Conservation (phyloP, 108 stramenopile species). For the Phaeodactylum tricornutum region DNA sequence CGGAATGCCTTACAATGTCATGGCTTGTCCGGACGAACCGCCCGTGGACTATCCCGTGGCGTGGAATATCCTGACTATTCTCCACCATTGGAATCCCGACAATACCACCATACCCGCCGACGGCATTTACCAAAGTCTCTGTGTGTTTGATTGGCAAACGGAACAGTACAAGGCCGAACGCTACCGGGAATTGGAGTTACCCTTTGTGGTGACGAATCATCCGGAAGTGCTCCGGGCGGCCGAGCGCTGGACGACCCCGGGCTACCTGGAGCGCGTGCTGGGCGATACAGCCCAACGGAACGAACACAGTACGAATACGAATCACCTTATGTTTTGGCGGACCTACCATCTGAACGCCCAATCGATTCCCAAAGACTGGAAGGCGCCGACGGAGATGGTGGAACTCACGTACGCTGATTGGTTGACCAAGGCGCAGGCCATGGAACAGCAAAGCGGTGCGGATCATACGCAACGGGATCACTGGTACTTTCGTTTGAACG, state of each 20-base stretch:
- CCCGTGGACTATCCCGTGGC: slow-evolving; percentile 68
- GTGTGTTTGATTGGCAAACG: slow-evolving; percentile 53
- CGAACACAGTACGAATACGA: slow-evolving; percentile 59
- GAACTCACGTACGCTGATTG: slow-evolving; percentile 80
- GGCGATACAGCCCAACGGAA: slow-evolving; percentile 38
- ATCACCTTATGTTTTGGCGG: slow-evolving; percentile 92
- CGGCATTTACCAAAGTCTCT: slow-evolving; percentile 49
- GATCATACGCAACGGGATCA: slow-evolving; percentile 40
- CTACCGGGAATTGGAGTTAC: slow-evolving; percentile 73
- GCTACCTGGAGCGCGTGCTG: slow-evolving; percentile 46
- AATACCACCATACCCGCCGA: slow-evolving; percentile 17
- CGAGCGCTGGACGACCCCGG: slow-evolving; percentile 59
- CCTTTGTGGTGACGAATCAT: slow-evolving; percentile 83
- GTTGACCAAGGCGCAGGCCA: slow-evolving; percentile 54
- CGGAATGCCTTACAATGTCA: slow-evolving; percentile 36
- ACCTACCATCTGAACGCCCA: slow-evolving; percentile 4
- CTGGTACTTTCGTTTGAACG: slow-evolving; percentile 91
- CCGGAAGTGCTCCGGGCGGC: slow-evolving; percentile 58
- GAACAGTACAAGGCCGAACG: slow-evolving; percentile 24
- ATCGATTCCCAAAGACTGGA: slow-evolving; percentile 38
- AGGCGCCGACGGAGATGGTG: slow-evolving; percentile 76
- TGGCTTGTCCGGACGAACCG: slow-evolving; percentile 68
- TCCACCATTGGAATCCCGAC: slow-evolving; percentile 59
- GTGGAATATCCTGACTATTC: slow-evolving; percentile 62
- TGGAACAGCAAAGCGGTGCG: slow-evolving; percentile 22